A percentile compares a stretch with the other conserved stretches of the same genome.
Conservation (phyloP, 495 filamentous ascomycete species). For the Choiromyces venosus region DNA sequence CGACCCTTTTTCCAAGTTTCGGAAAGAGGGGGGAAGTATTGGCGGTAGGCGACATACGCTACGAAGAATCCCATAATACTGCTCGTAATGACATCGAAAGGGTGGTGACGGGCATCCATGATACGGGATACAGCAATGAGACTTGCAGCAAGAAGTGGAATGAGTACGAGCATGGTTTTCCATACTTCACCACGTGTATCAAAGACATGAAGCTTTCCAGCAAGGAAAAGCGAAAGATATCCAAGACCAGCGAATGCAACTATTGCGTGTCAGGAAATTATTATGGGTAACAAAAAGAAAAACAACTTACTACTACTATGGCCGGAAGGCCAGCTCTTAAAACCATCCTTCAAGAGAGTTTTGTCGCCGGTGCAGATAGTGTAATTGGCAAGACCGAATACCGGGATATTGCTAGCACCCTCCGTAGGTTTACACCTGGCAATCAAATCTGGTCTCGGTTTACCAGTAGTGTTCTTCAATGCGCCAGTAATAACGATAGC, state of each 20-base stretch:
- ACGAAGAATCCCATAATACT: constrained; percentile 57
- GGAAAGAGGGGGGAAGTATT: constrained; percentile 55
- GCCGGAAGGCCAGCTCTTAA: constrained; percentile 76
- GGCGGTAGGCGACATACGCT: constrained; percentile 51
- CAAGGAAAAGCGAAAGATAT: constrained; percentile 67
- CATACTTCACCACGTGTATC: constrained; percentile 48
- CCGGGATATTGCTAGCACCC: constrained; percentile 44
- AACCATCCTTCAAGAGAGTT: constrained; percentile 70
- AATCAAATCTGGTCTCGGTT: constrained; percentile 77
- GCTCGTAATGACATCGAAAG: constrained; percentile 81
- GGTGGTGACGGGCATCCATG: constrained; percentile 82
- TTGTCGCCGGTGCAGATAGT: constrained; percentile 65
- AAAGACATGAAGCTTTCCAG: constrained; percentile 54
- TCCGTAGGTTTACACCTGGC: constrained; percentile 47
- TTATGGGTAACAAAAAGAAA: constrained; percentile 39
- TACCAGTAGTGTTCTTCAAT: constrained; percentile 81
- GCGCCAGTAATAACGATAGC: constrained; percentile 74
- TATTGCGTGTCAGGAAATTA: constrained; percentile 42
- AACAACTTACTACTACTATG: constrained; percentile 46
- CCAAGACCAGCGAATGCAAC: constrained; percentile 73
- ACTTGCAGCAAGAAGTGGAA: constrained; percentile 54
- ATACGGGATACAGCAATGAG: constrained; percentile 57
- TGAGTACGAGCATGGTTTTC: constrained; percentile 55
- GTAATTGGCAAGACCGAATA: constrained; percentile 57
- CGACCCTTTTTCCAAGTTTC: constrained; percentile 58